Percentiles rank a stretch among this genome's conserved stretches.
Conservation (phyloP, 192 early-diverging fungal genomes). For the Mortierella hygrophila region DNA sequence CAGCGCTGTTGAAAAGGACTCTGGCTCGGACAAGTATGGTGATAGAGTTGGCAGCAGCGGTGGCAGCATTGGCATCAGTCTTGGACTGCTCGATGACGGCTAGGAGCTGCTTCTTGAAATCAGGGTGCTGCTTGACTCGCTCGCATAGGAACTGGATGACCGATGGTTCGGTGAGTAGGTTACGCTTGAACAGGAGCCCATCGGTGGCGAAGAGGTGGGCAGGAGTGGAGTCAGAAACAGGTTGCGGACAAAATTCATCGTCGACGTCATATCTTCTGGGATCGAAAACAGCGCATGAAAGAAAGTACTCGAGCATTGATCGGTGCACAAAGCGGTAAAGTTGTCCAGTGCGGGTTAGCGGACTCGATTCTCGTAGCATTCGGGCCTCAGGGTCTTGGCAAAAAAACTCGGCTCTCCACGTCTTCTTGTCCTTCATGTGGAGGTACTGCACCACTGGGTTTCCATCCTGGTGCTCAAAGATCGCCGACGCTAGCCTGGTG, state of each 20-base stretch:
- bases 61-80: background rate
- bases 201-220: background rate
- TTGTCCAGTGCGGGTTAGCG: background rate
- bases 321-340: background rate
- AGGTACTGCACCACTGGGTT: background rate
- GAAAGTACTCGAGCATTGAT: background rate
- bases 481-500: background rate
- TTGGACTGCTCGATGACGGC: background rate
- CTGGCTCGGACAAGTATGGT: background rate
- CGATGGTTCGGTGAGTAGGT: background rate
- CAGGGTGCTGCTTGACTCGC: background rate
- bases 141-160: background rate
- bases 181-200: background rate
- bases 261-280: background rate
- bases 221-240: background rate
- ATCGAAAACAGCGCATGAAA: background rate
- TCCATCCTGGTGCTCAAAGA: background rate
- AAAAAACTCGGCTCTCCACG: background rate
- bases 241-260: background rate
- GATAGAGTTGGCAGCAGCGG: background rate
- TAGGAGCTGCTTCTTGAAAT: background rate
- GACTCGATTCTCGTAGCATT: background rate
- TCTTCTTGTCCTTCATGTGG: background rate
- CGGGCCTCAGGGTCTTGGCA: background rate
- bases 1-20: background rate